phyloP scores from a whole-genome alignment of 306 rosid species.

The Sphenostylis stenocarpa region DNA sequence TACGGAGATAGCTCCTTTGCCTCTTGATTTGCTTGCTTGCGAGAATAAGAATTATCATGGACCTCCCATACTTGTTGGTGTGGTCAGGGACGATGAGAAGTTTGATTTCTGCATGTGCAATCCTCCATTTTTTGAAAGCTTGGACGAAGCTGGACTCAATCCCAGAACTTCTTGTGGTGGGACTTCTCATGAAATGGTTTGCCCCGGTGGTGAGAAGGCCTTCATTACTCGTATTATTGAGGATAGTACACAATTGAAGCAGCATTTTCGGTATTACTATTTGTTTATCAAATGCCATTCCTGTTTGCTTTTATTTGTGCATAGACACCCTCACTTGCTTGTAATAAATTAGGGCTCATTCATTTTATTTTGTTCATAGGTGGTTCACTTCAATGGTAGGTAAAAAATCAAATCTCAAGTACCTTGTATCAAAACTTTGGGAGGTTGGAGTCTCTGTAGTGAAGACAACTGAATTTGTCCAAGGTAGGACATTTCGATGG shows the following conservation, averaged over 20 bases:
- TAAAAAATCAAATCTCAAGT: conserved; percentile 59
- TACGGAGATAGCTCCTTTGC: conserved; percentile 32
- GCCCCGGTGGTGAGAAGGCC: conserved; percentile 89
- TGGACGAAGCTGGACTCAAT: conserved; percentile 85
- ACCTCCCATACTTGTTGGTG: conserved; percentile 76
- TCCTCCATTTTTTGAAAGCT: conserved; percentile 87
- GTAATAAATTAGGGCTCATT: not conserved
- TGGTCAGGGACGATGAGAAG: conserved; percentile 69
- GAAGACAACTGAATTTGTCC: conserved; percentile 91
- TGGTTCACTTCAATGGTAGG: conserved; percentile 92
- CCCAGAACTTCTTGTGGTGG: conserved; percentile 92
- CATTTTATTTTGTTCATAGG: conserved; percentile 41
- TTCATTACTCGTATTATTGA: conserved; percentile 74
- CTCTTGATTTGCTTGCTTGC: conserved; percentile 33
- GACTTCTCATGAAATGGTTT: conserved; percentile 76
- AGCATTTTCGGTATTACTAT: conserved; percentile 54
- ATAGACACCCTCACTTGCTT: not conserved
- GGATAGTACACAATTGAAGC: conserved; percentile 66
- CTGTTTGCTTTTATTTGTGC: not conserved
- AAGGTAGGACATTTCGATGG: conserved; percentile 84
- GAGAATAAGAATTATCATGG: conserved; percentile 52
- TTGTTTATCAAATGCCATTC: not conserved
- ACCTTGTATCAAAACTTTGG: conserved; percentile 69
- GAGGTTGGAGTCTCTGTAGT: conserved; percentile 76
- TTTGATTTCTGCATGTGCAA: conserved; percentile 98